phyloP scores from a whole-genome alignment of 495 filamentous ascomycete genomes.

The Astrothelium macrocarpum region DNA sequence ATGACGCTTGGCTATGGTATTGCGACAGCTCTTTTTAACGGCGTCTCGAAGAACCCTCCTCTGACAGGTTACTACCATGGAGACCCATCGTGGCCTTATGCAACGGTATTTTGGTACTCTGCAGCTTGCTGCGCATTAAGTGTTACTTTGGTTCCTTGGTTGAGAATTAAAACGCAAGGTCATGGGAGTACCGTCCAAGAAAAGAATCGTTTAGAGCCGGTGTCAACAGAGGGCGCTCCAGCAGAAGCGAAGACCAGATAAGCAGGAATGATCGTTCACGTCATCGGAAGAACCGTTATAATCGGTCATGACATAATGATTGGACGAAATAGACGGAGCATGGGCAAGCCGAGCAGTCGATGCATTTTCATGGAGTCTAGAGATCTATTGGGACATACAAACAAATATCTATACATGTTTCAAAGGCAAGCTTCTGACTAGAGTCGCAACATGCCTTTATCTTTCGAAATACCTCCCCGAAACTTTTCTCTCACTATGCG shows the following conservation, averaged over 20 bases:
- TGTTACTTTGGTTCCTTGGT: conserved; percentile 24
- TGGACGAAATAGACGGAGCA: not conserved
- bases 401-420: not conserved
- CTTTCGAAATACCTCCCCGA: conserved; percentile 44
- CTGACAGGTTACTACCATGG: conserved; percentile 24
- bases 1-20: conserved; percentile 31
- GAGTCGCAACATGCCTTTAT: not conserved
- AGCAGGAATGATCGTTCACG: not conserved
- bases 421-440: not conserved
- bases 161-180: conserved; percentile 32
- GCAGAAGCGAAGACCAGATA: not conserved
- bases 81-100: conserved; percentile 25
- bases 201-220: not conserved
- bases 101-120: conserved; percentile 27
- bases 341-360: not conserved
- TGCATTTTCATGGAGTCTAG: not conserved
- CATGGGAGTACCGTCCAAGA: not conserved
- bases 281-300: not conserved
- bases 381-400: not conserved
- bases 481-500: conserved; percentile 69
- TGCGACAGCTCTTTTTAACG: conserved; percentile 31
- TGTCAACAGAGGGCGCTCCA: not conserved
- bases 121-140: conserved; percentile 13
- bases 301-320: not conserved
- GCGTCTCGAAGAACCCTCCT: conserved; percentile 20